phyloP scores from a whole-genome alignment of 139 green algal species.

The Chlorella sp. region DNA sequence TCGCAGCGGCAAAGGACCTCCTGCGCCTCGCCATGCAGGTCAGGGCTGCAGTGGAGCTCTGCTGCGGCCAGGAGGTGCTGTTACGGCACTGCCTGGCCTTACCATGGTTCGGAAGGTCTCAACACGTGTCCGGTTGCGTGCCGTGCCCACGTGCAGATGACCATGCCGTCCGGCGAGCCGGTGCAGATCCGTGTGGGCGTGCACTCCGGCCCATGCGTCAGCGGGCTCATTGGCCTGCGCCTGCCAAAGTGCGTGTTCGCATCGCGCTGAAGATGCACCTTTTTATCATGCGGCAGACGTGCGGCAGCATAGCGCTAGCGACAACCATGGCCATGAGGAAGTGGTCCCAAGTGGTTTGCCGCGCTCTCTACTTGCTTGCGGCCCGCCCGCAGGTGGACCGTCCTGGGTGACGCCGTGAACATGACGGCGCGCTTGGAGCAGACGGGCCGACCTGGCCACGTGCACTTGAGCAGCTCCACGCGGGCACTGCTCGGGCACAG shows the following conservation, averaged over 20 bases:
- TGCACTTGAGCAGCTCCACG: not conserved
- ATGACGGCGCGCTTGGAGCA: conserved; percentile 4
- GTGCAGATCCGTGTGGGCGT: not conserved
- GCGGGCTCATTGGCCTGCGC: not conserved
- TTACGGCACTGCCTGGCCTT: too few relatives aligned
- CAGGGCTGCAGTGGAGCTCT: too few relatives aligned
- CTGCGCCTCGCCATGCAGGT: not conserved
- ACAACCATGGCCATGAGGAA: not conserved
- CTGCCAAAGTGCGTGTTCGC: not conserved
- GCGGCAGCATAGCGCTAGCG: not conserved
- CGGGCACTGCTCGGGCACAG: not conserved
- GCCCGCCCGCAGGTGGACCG: not conserved
- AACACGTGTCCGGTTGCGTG: too few relatives aligned
- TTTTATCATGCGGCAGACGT: not conserved
- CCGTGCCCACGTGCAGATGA: too few relatives aligned
- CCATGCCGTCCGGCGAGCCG: too few relatives aligned
- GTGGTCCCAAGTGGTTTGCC: not conserved
- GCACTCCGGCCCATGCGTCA: not conserved
- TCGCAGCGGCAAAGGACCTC: not conserved
- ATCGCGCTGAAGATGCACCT: too few relatives aligned
- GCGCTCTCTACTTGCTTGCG: too few relatives aligned
- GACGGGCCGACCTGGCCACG: not conserved
- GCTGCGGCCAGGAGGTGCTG: too few relatives aligned
- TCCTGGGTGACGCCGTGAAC: conserved; percentile 30
- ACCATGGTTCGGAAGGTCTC: too few relatives aligned